These are phyloP conservation scores for Coemansia sp. DNA, from an alignment of 192 early-diverging fungal genomes.

Conservation along the genomic window DNA sequence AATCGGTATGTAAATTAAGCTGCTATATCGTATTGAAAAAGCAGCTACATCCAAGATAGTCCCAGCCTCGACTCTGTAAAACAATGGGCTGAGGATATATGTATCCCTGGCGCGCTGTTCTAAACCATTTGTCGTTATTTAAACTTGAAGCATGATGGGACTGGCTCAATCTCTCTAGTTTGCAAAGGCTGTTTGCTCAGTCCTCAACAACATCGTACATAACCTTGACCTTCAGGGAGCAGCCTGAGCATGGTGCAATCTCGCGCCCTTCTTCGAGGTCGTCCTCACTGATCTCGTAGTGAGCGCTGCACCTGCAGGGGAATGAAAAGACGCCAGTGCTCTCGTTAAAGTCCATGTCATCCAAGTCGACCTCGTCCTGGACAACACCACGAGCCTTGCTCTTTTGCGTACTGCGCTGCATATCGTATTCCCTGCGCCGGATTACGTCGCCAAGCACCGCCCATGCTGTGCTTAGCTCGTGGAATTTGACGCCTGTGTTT, in stretches of 20 bases:
- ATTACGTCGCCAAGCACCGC: slow-evolving; percentile 28
- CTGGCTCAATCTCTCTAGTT: too few relatives aligned
- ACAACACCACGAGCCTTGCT: slow-evolving; percentile 55
- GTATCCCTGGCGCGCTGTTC: too few relatives aligned
- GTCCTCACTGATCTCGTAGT: slow-evolving; percentile 61
- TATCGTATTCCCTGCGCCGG: slow-evolving; percentile 37
- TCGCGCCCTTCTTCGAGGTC: slow-evolving; percentile 67
- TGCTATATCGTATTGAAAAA: too few relatives aligned
- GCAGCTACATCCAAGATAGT: too few relatives aligned
- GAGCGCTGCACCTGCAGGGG: slow-evolving; percentile 68
- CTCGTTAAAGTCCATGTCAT: slow-evolving; percentile 77
- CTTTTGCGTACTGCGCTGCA: slow-evolving; percentile 2
- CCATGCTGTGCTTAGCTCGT: slow-evolving; percentile 46
- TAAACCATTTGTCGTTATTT: too few relatives aligned
- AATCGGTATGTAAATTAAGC: too few relatives aligned
- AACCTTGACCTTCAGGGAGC: slow-evolving; percentile 68
- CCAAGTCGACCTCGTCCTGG: slow-evolving; percentile 74
- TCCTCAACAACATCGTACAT: slow-evolving; percentile 64
- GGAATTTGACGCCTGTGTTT: slow-evolving; percentile 13
- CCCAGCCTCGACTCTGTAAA: too few relatives aligned
- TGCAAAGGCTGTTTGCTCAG: not conserved
- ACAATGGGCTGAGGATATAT: too few relatives aligned
- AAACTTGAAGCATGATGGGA: too few relatives aligned
- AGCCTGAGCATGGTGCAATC: slow-evolving; percentile 64
- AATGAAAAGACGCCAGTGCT: slow-evolving; percentile 48